phyloP scores from a whole-genome alignment of 495 filamentous ascomycete genomes.

The Paragyromitra xinjiangensis region DNA sequence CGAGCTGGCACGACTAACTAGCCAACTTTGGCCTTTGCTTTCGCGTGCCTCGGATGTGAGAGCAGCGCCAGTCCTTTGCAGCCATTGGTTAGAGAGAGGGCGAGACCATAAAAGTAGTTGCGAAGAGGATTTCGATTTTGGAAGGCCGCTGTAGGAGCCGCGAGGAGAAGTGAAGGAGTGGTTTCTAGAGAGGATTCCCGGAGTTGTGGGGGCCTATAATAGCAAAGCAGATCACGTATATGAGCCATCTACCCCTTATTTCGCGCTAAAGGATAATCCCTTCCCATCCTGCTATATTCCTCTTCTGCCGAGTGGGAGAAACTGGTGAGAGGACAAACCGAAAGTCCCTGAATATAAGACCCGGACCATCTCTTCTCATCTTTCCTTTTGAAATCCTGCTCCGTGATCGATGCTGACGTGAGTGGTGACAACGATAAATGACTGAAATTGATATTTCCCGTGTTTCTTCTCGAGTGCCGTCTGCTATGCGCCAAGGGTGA shows the following conservation, averaged over 20 bases:
- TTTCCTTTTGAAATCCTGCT: conserved; percentile 49
- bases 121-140: conserved; percentile 53
- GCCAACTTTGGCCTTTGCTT: conserved; percentile 81
- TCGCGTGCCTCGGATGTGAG: conserved; percentile 76
- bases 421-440: conserved; percentile 54
- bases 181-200: conserved; percentile 63
- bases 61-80: conserved; percentile 75
- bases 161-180: conserved; percentile 59
- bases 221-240: conserved; percentile 29
- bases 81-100: conserved; percentile 72
- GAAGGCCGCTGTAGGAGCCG: conserved; percentile 56
- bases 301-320: neutral
- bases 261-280: neutral
- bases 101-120: conserved; percentile 41
- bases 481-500: conserved; percentile 39
- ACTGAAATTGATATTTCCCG: conserved; percentile 55
- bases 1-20: conserved; percentile 74
- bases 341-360: conserved; percentile 55
- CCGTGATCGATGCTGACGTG: conserved; percentile 51
- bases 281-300: neutral
- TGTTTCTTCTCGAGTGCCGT: conserved; percentile 54
- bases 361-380: conserved; percentile 31
- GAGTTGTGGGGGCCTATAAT: conserved; percentile 65
- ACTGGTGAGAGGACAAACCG: conserved; percentile 26
- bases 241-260: conserved; percentile 8